phyloP scores from a whole-genome alignment of 2,329 filamentous ascomycete species.

The Fusarium zealandicum region DNA sequence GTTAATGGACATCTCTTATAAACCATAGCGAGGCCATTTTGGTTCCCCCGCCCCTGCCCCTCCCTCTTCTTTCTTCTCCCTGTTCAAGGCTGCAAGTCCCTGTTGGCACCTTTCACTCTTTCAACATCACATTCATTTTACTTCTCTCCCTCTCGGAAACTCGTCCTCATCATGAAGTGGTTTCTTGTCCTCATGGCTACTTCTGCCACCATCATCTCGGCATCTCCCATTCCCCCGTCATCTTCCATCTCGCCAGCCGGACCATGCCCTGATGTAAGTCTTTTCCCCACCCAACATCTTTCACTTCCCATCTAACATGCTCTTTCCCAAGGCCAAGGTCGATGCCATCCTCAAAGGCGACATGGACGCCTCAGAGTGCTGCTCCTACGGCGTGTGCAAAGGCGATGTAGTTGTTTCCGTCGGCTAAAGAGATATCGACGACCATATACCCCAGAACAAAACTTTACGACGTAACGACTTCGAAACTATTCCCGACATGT shows the following conservation, averaged over 20 bases:
- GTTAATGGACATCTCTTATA: neutral
- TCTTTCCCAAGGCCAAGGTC: slow-evolving; percentile 41
- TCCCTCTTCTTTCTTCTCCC: neutral
- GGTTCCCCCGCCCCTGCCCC: neutral
- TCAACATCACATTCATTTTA: neutral
- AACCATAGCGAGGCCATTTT: neutral
- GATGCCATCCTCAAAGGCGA: slow-evolving; percentile 57
- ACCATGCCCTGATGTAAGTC: slow-evolving; percentile 47
- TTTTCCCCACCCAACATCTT: neutral
- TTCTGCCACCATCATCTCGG: slow-evolving; percentile 16
- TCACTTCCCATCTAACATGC: slow-evolving; percentile 6
- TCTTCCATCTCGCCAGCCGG: slow-evolving; percentile 45
- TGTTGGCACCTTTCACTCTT: neutral
- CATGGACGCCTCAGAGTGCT: slow-evolving; percentile 58
- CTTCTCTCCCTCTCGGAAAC: neutral
- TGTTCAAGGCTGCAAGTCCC: no score
- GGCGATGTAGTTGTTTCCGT: slow-evolving; percentile 58
- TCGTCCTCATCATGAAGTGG: slow-evolving; percentile 33
- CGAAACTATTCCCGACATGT: neutral
- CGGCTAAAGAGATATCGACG: slow-evolving; percentile 39
- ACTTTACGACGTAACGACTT: slow-evolving; percentile 28
- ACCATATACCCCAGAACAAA: slow-evolving; percentile 6
- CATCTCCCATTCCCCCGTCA: slow-evolving; percentile 27
- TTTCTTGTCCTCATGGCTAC: slow-evolving; percentile 27
- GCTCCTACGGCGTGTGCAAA: slow-evolving; percentile 61